Base-by-base conservation (phyloP, 768 basidiomycete genomes). In the Pleurotus cornucopiae region DNA sequence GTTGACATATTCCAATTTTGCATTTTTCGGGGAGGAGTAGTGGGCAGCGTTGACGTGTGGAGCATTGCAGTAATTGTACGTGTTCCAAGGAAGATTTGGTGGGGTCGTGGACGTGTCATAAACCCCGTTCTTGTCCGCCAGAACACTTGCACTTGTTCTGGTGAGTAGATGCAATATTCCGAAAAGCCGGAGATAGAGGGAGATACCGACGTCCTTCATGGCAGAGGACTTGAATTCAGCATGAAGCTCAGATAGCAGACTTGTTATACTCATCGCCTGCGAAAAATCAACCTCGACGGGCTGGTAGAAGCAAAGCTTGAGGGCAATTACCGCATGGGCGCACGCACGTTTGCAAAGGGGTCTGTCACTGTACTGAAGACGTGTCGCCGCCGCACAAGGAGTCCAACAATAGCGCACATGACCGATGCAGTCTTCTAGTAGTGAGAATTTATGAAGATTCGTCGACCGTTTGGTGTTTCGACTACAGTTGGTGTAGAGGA, bases 51-150 rank as follows among this genome's bases (percentile, higher is more conserved):
- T 61, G 25, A 61, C 60, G 37, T 61, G 60, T 2, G 60, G 60
- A 2, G 60, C 57, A 39, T 61, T 61, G 57, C 60, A 61, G 46
- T 61, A 61, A 46, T 61, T 61, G 55, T 61, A 61, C 6, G 60
- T 61, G 44, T 58, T 56, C 60, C 60, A 61, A 16, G 57, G 60
- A 3, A 61, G 49, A 14, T 51, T 20, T 25, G 30, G 40, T 14
- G 60, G 60, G 2, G 60, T 61, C 5, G 37, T 54, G 5, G 60
- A 61, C 44, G 49, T 37, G 30, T 61, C 52, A 55, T 61, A 61
- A 3, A 61, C 45, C 11, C 60, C 60, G 7, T 40, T n/a, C 6
- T 41, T 14, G 14, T 39, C 16, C 39, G 51, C 39, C 51, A 53
- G 39, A 21, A 53, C 23, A 14, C 51, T 38, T 13, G 38, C 51